Evolutionary conservation across 225 moss, liverwort and hornwort species (phyloP).

Genomic region (Anthoceros angustus): DNA sequence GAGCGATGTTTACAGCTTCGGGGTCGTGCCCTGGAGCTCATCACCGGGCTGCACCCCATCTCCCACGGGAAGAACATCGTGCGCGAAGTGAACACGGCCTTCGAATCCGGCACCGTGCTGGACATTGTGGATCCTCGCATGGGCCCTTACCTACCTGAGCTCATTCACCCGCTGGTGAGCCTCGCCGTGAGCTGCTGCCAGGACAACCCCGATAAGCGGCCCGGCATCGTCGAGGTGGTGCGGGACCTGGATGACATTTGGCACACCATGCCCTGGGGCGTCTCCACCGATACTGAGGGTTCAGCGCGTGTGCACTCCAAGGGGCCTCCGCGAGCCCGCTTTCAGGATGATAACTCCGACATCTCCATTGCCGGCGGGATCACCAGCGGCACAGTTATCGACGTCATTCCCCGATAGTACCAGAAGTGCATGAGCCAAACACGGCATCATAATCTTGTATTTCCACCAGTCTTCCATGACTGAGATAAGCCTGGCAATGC

Average conservation of each 20-base stretch:
- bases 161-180: neutral
- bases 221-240: conserved; percentile 8
- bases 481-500: too few relatives aligned
- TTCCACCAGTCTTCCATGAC: too few relatives aligned
- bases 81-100: conserved; percentile 9
- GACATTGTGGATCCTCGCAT: conserved; percentile 6
- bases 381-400: neutral
- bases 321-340: neutral
- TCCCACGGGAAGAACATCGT: conserved; percentile 8
- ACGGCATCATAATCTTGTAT: too few relatives aligned
- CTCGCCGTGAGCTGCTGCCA: conserved; percentile 7
- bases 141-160: conserved; percentile 4
- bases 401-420: neutral
- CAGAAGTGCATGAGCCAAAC: too few relatives aligned
- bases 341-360: too few relatives aligned
- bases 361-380: neutral
- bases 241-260: conserved; percentile 9
- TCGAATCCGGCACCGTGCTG: neutral
- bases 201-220: conserved; percentile 3
- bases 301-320: neutral
- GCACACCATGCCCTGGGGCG: conserved; percentile 1
- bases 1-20: conserved; percentile 3
- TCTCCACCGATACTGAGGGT: neutral
- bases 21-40: conserved; percentile 10
- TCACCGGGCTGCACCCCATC: conserved; percentile 7